Conservation (phyloP, 192 early-diverging fungal species). For the Backusella morwellensis region DNA sequence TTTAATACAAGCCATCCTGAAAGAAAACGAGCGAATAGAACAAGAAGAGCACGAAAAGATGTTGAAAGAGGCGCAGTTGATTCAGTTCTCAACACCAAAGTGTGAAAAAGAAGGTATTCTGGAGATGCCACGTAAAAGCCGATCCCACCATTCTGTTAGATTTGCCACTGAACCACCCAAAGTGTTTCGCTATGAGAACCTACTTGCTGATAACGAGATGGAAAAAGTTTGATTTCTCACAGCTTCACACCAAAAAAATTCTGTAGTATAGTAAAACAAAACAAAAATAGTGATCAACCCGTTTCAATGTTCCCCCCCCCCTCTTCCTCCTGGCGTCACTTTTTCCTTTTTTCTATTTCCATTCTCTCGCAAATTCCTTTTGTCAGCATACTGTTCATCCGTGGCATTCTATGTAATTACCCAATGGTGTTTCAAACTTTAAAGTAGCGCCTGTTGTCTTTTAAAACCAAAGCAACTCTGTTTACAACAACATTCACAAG, state of each 20-base stretch:
- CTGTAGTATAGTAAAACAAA: neutral
- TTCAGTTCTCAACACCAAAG: neutral
- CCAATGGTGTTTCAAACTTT: neutral
- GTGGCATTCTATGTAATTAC: neutral
- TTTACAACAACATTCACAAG: neutral
- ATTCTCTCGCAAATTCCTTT: neutral
- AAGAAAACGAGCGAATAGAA: neutral
- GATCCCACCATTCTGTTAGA: slow-evolving; percentile 15
- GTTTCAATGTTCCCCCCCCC: too few relatives aligned
- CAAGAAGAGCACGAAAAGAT: slow-evolving; percentile 6
- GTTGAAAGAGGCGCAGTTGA: neutral
- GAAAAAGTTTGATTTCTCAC: neutral
- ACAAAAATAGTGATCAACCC: neutral
- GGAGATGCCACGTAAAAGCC: slow-evolving; percentile 9
- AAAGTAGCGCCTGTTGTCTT: neutral
- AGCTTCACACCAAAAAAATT: neutral
- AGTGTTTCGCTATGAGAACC: slow-evolving; percentile 4
- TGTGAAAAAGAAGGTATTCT: neutral
- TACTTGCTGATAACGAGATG: neutral
- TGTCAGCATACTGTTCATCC: neutral
- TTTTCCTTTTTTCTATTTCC: neutral
- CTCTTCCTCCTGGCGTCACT: too few relatives aligned
- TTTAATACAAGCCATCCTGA: slow-evolving; percentile 6
- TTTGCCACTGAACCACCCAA: slow-evolving; percentile 24
- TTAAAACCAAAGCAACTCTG: neutral